Evolutionary conservation across 2,329 filamentous ascomycete species (phyloP), one percentile per base, ranked within the genome.

Genomic region (Trichoderma semiorbis): DNA sequence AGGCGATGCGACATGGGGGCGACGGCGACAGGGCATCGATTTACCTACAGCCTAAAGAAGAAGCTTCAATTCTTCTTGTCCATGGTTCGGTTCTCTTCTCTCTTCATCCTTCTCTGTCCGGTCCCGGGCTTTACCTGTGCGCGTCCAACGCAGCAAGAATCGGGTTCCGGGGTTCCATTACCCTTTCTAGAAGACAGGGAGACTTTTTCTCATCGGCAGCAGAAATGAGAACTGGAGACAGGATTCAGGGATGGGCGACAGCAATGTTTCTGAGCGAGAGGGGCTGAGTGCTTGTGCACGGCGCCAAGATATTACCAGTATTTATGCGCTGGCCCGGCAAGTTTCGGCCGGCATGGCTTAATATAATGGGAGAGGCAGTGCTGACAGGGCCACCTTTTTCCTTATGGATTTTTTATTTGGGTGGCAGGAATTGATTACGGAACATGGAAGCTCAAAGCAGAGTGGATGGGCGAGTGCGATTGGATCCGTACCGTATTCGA

Each of bases 251-350:
- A 69, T 69, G 39, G 39, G 64, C 55, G n/a, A 61, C 28, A 30
- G 24, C 26, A 11, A 26, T n/a, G 47, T 55, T 32, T 66, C 43
- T 34, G 57, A 14, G 57, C 57, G 57, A 34, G 28, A 18, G 66
- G 66, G 66, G 66, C 66, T 69, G 66, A 69, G 66, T 43, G 55
- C 34, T 62, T 55, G 65, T 43, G 65, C 65, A 68, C 55, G 24
- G 61, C 30, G 66, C 66, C 66, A 69, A 50, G 65, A 68, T 60
- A 68, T 68, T 68, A 47, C 34, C 53, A 68, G 53, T 43, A 21
- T 53, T 69, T 69, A 62, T 69, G 66, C 57, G 66, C 66, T 69
- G 66, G 66, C 32, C 57, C 66, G 66, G 65, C 57, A 61, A 6
- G 39, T 61, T 61, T 34, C 43, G 39, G 57, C 66, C 66, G 53